phyloP scores from a whole-genome alignment of 371 early-diverging fungal species.

The Dinochytrium kinnereticum region DNA sequence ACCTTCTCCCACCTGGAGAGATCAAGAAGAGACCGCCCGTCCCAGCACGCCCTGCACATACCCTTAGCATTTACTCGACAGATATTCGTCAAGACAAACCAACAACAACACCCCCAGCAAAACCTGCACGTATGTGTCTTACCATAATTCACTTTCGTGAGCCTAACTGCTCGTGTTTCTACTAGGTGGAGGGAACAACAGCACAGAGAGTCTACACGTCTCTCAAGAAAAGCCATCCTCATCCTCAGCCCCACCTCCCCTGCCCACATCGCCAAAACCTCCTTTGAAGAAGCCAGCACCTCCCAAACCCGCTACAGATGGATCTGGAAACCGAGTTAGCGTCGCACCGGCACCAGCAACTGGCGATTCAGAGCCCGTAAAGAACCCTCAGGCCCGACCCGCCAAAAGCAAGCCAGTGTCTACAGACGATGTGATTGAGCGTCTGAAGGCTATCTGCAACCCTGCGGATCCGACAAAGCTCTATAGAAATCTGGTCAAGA shows the following conservation, averaged over 20 bases:
- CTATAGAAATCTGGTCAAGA: constrained; percentile 79
- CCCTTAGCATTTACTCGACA: constrained; percentile 52
- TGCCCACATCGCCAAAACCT: constrained; percentile 1
- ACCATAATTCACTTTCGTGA: neutral
- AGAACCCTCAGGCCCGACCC: constrained; percentile 36
- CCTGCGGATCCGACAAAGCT: constrained; percentile 79
- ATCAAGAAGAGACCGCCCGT: constrained; percentile 48
- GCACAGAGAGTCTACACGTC: constrained; percentile 3
- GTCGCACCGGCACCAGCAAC: constrained; percentile 12
- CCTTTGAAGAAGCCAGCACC: constrained; percentile 24
- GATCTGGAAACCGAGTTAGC: neutral
- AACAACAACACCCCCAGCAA: constrained; percentile 13
- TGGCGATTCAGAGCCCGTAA: constrained; percentile 23
- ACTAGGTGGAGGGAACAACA: neutral
- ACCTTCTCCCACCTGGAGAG: constrained; percentile 1
- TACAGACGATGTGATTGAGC: constrained; percentile 78
- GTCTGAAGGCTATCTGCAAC: constrained; percentile 85
- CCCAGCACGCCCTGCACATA: constrained; percentile 56
- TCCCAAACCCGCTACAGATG: constrained; percentile 26
- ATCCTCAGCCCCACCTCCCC: neutral
- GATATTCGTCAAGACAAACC: constrained; percentile 40
- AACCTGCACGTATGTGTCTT: constrained; percentile 12
- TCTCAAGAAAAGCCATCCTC: constrained; percentile 12
- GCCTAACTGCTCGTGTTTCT: neutral
- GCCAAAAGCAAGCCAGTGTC: constrained; percentile 30